Evolutionary conservation across 768 basidiomycete species (phyloP), one percentile per base, ranked within the genome.

Genomic region (Pisolithus albus): DNA sequence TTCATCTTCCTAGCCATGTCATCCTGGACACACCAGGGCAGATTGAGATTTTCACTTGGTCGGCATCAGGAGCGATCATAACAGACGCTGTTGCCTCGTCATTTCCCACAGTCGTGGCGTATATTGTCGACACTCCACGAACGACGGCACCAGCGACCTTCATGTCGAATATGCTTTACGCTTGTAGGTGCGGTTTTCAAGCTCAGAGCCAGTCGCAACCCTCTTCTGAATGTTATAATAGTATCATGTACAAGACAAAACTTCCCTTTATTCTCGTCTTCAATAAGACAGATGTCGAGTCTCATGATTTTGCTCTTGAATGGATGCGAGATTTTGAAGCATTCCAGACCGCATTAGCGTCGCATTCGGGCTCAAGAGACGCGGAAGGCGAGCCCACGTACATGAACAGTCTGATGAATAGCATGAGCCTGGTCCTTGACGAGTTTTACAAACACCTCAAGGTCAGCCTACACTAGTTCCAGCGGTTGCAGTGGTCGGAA

Each of bases 21-120:
- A 84, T 99, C 43, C 75, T 99, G 44, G 96, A 99, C 62, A 99
- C 96, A 0, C 96, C 96, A 6, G 96, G 96, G 4, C 96, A 99
- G 70, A 99, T 99, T 61, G 96, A 99, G 70, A 99, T 98, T 58
- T 99, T 99, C 65, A 99, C 96, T 46, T 99, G 96, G 96, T 97
- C 94, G 0, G 96, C 96, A 2, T 97, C 94, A 43, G 96, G 96
- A 5, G 86, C 95, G 10, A 99, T 99, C 63, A 98, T 99, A 60
- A 99, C 96, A 39, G 94, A 98, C 64, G 91, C 96, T 16, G 77
- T 99, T 39, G 96, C 96, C 1, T 89, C 91, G 3, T 82, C 93
- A 0, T 74, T 98, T 52, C 96, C 96, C 5, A 86, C 96, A 2
- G 91, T 95, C 32, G 84, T 99, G 34, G 96, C 96, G 15, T 99